These are phyloP conservation scores for Paramecium octaurelia DNA, from an alignment of 73 alveolate species.

Conservation along the genomic window DNA sequence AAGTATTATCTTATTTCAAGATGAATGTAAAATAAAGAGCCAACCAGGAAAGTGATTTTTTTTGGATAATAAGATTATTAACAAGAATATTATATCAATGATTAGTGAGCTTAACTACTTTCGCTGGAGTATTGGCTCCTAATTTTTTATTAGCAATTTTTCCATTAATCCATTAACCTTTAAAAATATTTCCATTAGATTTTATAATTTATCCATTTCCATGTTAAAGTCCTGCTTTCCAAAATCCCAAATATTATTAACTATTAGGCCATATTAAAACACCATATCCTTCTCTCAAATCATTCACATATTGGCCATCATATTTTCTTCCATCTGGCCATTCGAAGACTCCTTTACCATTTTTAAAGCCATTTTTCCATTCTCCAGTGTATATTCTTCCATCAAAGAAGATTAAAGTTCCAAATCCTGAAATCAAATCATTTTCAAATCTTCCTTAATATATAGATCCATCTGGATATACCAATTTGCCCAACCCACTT, in stretches of 20 bases:
- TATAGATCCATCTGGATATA: constrained; percentile 64
- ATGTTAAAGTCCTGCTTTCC: neutral
- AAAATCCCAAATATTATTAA: neutral
- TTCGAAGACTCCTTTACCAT: constrained; percentile 49
- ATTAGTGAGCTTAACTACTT: neutral
- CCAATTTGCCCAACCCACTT: constrained; percentile 59
- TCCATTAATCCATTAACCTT: neutral
- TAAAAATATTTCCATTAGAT: neutral
- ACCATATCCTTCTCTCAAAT: constrained; percentile 43
- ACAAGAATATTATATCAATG: neutral
- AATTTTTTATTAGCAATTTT: neutral
- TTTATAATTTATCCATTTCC: neutral
- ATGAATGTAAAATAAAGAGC: neutral
- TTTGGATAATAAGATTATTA: neutral
- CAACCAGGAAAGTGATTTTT: neutral
- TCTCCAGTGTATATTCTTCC: constrained; percentile 62
- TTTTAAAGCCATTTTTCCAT: constrained; percentile 50
- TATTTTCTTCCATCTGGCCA: constrained; percentile 59
- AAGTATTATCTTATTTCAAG: neutral
- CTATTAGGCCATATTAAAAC: neutral
- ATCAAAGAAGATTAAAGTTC: constrained; percentile 35
- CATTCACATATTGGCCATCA: constrained; percentile 18
- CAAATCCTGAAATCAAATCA: constrained; percentile 53
- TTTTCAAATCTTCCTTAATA: constrained; percentile 47
- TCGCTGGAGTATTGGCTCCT: neutral